Evolutionary conservation across 1,139 yeast genomes (phyloP), one percentile per base, ranked within the genome.

Genomic region (Candida labiduridarum): DNA sequence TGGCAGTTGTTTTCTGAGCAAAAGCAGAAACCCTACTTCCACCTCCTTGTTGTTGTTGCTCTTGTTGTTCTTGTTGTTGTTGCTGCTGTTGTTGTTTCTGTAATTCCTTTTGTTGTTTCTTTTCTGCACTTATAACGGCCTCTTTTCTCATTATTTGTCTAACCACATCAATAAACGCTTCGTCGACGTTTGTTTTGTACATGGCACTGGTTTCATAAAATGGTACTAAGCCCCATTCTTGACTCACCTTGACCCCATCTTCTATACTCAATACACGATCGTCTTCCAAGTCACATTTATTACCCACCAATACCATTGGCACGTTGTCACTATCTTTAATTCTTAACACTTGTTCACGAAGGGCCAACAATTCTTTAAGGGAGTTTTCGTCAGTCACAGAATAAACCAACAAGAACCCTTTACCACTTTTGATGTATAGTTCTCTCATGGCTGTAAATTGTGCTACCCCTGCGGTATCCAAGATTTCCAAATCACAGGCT

Each of bases 121-220:
- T 76, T 57, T 75, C 80, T 30, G 78, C 79, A 49, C 71, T 70
- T 30, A 69, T 67, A 35, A 75, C 77, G 10, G 83, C 83, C 64
- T 87, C 95, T 59, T 84, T 85, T 62, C 91, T 78, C 78, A 87
- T 87, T 54, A 92, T 90, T 60, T 88, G 95, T 67, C 97, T 80
- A 7, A 94, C 97, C 46, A 94, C 86, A 59, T 89, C 95, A 56
- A 89, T 77, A 64, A 94, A 94, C 2, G 96, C 96, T 60, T 87
- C 94, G 61, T 88, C 96, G 45, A 92, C 96, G 64, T 94, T 92
- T 51, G 91, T 85, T 66, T 89, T 88, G 59, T 88, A 83, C 80
- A 91, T 87, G 39, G 99, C 98, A 57, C 96, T 87, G 5, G 97
- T 89, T 72, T 94, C 98, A 68, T 89, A 89, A 66, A 92, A 94